Base-by-base conservation (phyloP, 768 basidiomycete species). In the Solioccasus polychromus region DNA sequence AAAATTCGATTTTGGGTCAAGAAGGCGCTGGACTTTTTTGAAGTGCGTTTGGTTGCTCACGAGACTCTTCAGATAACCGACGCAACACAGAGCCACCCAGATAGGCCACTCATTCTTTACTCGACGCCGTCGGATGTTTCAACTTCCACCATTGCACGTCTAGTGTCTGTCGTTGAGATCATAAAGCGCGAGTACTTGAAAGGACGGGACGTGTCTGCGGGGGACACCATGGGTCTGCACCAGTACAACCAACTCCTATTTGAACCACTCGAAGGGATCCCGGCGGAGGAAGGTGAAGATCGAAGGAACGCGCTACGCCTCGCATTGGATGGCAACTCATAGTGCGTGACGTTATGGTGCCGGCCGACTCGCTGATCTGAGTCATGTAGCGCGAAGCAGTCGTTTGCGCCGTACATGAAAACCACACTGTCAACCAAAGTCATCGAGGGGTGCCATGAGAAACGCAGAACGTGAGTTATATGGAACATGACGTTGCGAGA, bases 81-180 rank as follows among this genome's bases (percentile, higher is more conserved):
- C 52, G 11, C 44, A 20, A 38, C 23, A 18, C 51, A 83, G 80
- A 68, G 71, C 51, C 68, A 79, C 42, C 74, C 75, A 42, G 61
- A 70, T 19, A 68, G 61, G 44, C 73, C 79, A 1, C 55, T 86
- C 19, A 69, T 77, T 4, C 64, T 87, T 14, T 83, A 86, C 55
- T 85, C 84, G 0, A 64, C 81, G 4, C 83, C 83, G 4, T 57
- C 63, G 4, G 37, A 57, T 25, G 58, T 65, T 36, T 66, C 64
- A 3, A 58, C 62, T 14, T 64, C 70, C 3, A 72, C 77, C 0
- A 65, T 69, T 28, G 80, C 88, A 0, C 78, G 84, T 1, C 73
- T 94, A 8, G 71, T 93, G 29, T 80, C 83, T 1, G 85, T 90
- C 4, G 82, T 81, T 1, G 91, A 94, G 64, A 88, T 92, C 45